Base-by-base conservation (phyloP, 1,284 basidiomycete genomes). In the Malassezia globosa region DNA sequence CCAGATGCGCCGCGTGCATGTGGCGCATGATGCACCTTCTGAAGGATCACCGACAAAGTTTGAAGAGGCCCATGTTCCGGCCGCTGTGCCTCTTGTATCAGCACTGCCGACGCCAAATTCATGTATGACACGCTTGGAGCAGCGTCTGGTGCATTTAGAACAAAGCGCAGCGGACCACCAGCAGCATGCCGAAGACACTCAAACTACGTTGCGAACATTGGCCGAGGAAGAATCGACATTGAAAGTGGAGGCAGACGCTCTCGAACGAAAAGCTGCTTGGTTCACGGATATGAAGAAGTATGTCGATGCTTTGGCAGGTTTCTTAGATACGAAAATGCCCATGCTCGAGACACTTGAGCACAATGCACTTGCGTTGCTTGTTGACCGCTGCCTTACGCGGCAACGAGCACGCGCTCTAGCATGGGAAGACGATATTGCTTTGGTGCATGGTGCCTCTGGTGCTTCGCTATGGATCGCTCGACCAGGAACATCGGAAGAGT, bases 281-380 rank as follows among this genome's bases (percentile, higher is more conserved):
- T 64, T 66, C 39, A 36, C 55, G 10, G 67, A 70, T 52, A 45
- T 70, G 7, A 56, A 65, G 8, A 43, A 22, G 5, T 70, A 65
- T 43, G 55, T 64, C 16, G 47, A 41, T 3, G 61, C 49, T 19
- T 27, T 70, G 23, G 62, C 67, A 7, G 33, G 45, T 18, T 65
- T 70, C 25, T 49, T 69, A 48, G 61, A 64, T 26, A 56, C 54
- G 4, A 70, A 66, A 42, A 44, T 46, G 44, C 56, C 42, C 1
- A 25, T 40, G 7, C 43, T 69, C 18, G 63, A 68, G 13, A 56
- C 58, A 33, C 37, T 62, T 4, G 66, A 70, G 45, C 36, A 29
- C 24, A 63, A 60, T 25, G 55, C 48, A 7, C 5, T 56, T 22
- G 51, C 44, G 0, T 19, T 65, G 8, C 23, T 59, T n/a, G 44